Evolutionary conservation across 2,329 filamentous ascomycete species (phyloP).

Genomic region (Ceratocystis harringtonii): DNA sequence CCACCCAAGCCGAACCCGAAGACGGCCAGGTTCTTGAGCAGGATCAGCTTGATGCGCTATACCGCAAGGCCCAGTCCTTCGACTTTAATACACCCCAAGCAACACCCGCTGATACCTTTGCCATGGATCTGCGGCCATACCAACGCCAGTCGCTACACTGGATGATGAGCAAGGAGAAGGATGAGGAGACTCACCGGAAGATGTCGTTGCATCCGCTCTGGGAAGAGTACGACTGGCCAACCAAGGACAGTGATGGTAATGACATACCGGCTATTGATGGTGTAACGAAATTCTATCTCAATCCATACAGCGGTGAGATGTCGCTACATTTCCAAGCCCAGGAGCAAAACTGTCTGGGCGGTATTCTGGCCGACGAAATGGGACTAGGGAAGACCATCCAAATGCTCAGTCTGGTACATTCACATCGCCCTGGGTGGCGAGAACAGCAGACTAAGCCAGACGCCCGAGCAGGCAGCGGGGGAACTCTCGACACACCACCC

Average conservation of each 20-base stretch:
- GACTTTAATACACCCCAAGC: slow-evolving; percentile 84
- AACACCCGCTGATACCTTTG: slow-evolving; percentile 68
- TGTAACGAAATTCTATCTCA: slow-evolving; percentile 72
- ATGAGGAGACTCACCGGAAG: slow-evolving; percentile 54
- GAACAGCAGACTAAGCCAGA: not conserved
- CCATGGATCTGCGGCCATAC: slow-evolving; percentile 73
- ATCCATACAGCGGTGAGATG: slow-evolving; percentile 89
- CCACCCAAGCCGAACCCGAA: slow-evolving; percentile 27
- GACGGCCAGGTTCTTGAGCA: slow-evolving; percentile 80
- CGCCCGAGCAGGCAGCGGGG: not conserved
- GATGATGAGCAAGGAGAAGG: slow-evolving; percentile 90
- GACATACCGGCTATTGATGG: slow-evolving; percentile 50
- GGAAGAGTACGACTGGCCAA: slow-evolving; percentile 89
- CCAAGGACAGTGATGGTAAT: slow-evolving; percentile 72
- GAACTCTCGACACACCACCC: not conserved
- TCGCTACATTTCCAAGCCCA: slow-evolving; percentile 84
- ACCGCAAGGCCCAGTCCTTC: slow-evolving; percentile 92
- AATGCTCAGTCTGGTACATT: slow-evolving; percentile 87
- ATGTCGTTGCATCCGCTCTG: slow-evolving; percentile 90
- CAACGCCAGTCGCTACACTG: slow-evolving; percentile 91
- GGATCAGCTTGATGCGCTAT: slow-evolving; percentile 83
- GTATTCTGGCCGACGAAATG: slow-evolving; percentile 93
- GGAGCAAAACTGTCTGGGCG: slow-evolving; percentile 86
- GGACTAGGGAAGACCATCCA: slow-evolving; percentile 96
- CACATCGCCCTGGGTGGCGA: slow-evolving; percentile 38